phyloP scores from a whole-genome alignment of 2,329 filamentous ascomycete genomes.

The Penicillium oxalicum region DNA sequence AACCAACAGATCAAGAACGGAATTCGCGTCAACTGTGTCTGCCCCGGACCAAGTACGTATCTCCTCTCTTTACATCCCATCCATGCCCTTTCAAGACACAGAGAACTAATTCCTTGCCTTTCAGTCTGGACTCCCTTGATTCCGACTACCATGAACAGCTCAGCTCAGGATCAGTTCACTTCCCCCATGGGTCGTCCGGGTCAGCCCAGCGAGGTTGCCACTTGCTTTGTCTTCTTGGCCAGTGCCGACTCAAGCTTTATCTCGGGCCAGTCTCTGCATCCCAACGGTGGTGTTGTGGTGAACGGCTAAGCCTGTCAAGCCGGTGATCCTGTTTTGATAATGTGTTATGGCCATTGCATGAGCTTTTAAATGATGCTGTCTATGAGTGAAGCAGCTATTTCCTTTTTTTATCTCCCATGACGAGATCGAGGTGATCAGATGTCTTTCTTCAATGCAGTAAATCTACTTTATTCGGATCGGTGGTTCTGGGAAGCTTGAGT shows the following conservation, averaged over 20 bases:
- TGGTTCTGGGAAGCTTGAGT: no score
- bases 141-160: conserved; percentile 63
- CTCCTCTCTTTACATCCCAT: background rate
- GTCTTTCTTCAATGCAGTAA: no score
- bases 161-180: conserved; percentile 64
- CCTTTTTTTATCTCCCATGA: no score
- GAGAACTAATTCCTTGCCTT: conserved; percentile 2
- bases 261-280: conserved; percentile 62
- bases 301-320: conserved; percentile 32
- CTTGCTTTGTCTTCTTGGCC: conserved; percentile 75
- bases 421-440: no score
- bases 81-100: no score
- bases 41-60: conserved; percentile 58
- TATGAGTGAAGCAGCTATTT: no score
- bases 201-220: conserved; percentile 75
- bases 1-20: conserved; percentile 68
- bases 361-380: no score
- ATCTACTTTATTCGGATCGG: no score
- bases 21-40: conserved; percentile 70
- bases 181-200: conserved; percentile 70
- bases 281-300: conserved; percentile 54
- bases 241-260: conserved; percentile 67
- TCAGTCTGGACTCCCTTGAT: conserved; percentile 69
- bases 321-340: no score
- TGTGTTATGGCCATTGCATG: no score